phyloP scores from a whole-genome alignment of 371 early-diverging fungal species.

The Choanephora cucurbitarum region DNA sequence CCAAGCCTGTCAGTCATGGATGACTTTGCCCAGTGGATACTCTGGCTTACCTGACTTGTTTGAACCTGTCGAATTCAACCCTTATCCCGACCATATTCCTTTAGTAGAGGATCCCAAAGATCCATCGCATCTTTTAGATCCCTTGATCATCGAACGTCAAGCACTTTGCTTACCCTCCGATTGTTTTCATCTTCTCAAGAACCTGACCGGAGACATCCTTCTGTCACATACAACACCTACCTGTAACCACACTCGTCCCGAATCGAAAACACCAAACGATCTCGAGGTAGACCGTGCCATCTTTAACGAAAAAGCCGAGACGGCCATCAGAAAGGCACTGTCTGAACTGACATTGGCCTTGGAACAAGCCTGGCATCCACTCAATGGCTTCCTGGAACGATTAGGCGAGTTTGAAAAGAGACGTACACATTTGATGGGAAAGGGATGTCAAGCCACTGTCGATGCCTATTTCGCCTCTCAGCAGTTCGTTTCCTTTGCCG shows the following conservation, averaged over 20 bases:
- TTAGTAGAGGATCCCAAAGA: constrained; percentile 62
- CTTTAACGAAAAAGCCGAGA: constrained; percentile 61
- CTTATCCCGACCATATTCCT: constrained; percentile 61
- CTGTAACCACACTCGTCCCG: constrained; percentile 71
- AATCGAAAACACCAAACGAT: constrained; percentile 68
- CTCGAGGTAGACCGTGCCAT: constrained; percentile 71
- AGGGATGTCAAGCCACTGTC: constrained; percentile 31
- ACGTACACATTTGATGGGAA: constrained; percentile 39
- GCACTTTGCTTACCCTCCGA: constrained; percentile 66
- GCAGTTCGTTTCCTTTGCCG: constrained; percentile 31
- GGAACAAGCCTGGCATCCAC: constrained; percentile 48
- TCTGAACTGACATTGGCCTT: constrained; percentile 38
- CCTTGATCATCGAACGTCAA: constrained; percentile 60
- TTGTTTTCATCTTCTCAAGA: constrained; percentile 68
- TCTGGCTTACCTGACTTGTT: constrained; percentile 45
- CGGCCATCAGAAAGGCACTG: constrained; percentile 39
- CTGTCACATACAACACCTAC: constrained; percentile 74
- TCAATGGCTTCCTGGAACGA: constrained; percentile 46
- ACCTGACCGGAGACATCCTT: constrained; percentile 71
- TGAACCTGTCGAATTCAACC: constrained; percentile 56
- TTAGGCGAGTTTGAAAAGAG: constrained; percentile 37
- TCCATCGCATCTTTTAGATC: constrained; percentile 63
- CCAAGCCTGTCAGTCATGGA: constrained; percentile 42
- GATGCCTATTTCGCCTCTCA: constrained; percentile 35
- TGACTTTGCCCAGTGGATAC: constrained; percentile 39